These are phyloP conservation scores for Miscanthus sacchariflorus DNA, from an alignment of 202 grass and related monocot genomes.

Conservation along the genomic window DNA sequence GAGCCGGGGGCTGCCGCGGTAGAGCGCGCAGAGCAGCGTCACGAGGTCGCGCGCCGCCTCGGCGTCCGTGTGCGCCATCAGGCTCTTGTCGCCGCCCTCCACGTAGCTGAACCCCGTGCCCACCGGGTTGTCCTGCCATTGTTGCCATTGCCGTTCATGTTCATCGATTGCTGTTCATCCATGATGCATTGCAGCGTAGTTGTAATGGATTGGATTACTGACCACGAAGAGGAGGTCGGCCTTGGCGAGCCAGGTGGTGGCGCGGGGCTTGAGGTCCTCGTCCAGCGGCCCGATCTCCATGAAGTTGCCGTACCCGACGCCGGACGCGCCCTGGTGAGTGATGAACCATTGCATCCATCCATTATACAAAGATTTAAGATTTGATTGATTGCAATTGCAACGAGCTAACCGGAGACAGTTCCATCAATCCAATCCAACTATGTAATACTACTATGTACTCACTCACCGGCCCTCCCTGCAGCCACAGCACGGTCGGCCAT, in stretches of 20 bases:
- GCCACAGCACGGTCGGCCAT: slow-evolving; percentile 98
- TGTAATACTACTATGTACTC: too few relatives aligned
- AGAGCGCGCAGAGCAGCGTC: slow-evolving; percentile 68
- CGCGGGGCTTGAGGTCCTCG: slow-evolving; percentile 62
- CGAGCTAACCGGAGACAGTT: too few relatives aligned
- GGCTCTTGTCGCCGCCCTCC: slow-evolving; percentile 55
- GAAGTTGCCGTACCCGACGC: slow-evolving; percentile 91
- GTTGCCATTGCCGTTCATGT: not conserved
- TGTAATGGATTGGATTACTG: not conserved
- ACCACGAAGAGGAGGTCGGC: slow-evolving; percentile 98
- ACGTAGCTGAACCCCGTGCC: slow-evolving; percentile 97
- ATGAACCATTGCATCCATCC: too few relatives aligned
- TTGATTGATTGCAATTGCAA: too few relatives aligned
- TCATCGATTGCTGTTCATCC: too few relatives aligned
- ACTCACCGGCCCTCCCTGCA: slow-evolving; percentile 89
- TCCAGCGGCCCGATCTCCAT: slow-evolving; percentile 92
- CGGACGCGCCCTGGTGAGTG: slow-evolving; percentile 63
- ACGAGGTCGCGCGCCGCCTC: slow-evolving; percentile 82
- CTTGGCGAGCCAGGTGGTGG: slow-evolving; percentile 77
- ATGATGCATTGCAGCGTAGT: not conserved
- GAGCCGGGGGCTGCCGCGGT: slow-evolving; percentile 40
- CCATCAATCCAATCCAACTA: too few relatives aligned
- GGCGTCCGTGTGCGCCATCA: slow-evolving; percentile 68
- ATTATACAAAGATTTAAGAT: too few relatives aligned
- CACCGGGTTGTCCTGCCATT: slow-evolving; percentile 82